Conservation (phyloP, 140 eudicot genomes). For the Flaveria floridana region DNA sequence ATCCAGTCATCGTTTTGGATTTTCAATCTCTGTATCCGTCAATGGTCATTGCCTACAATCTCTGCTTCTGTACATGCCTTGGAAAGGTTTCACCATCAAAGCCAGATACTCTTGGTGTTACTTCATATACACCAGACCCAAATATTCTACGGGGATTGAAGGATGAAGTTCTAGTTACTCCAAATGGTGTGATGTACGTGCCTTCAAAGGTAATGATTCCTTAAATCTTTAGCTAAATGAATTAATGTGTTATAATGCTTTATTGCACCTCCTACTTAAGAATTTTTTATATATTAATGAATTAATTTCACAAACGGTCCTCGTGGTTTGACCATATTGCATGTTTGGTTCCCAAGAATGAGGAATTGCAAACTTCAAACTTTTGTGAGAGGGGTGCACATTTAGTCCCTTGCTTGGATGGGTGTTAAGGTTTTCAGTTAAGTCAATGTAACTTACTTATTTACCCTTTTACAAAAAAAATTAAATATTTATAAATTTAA, state of each 20-base stretch:
- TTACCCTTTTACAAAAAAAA: too few species aligned
- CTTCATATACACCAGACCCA: constrained; percentile 67
- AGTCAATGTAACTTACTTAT: too few species aligned
- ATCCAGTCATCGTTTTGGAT: constrained; percentile 90
- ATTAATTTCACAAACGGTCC: too few species aligned
- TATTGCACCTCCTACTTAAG: background rate
- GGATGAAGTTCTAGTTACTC: constrained; percentile 64
- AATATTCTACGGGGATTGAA: constrained; percentile 47
- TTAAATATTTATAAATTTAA: too few species aligned
- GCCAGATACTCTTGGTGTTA: constrained; percentile 76
- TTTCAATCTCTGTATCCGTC: constrained; percentile 98
- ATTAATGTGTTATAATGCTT: constrained; percentile 13
- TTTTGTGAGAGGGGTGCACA: background rate
- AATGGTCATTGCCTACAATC: constrained; percentile 95
- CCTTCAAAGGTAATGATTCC: constrained; percentile 63
- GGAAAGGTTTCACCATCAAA: constrained; percentile 73
- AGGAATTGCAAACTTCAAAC: background rate
- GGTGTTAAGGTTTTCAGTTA: background rate
- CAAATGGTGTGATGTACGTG: constrained; percentile 87
- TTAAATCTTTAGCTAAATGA: constrained; percentile 3
- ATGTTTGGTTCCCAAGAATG: background rate
- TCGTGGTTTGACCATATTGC: background rate
- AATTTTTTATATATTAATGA: background rate
- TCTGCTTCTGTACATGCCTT: constrained; percentile 93
- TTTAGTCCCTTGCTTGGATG: background rate